These are phyloP conservation scores for Sugiyamaella paludigena DNA, from an alignment of 1,139 yeast genomes.

Conservation along the genomic window DNA sequence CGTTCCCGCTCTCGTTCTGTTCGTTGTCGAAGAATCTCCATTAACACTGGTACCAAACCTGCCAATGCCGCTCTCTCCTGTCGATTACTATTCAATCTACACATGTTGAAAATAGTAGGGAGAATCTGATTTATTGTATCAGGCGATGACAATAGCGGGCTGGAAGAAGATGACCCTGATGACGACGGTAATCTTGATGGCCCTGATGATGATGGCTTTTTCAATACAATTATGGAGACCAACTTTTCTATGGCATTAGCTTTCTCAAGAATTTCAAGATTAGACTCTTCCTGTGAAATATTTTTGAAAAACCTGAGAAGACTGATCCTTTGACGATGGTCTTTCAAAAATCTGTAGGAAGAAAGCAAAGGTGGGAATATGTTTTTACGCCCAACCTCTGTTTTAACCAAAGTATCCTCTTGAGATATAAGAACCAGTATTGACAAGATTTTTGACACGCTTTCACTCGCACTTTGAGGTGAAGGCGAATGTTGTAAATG, in stretches of 20 bases:
- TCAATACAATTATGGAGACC: constrained; percentile 23
- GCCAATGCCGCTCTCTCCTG: constrained; percentile 54
- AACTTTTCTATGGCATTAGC: constrained; percentile 34
- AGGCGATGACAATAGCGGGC: not conserved
- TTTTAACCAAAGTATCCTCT: not conserved
- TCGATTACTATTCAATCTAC: constrained; percentile 53
- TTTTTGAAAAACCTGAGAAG: constrained; percentile 36
- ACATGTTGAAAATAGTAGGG: constrained; percentile 46
- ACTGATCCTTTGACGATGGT: constrained; percentile 22
- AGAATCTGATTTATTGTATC: constrained; percentile 34
- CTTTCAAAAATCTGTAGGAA: not conserved
- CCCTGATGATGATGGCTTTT: constrained; percentile 13
- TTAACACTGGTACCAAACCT: constrained; percentile 55
- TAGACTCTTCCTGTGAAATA: constrained; percentile 24
- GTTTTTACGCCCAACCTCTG: not conserved
- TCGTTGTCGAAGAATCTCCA: constrained; percentile 42
- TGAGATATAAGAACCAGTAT: constrained; percentile 7
- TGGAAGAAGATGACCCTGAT: not conserved
- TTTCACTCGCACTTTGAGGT: not conserved
- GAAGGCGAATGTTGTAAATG: not conserved
- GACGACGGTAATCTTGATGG: constrained; percentile 12
- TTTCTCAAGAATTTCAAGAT: constrained; percentile 14
- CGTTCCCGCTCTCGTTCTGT: constrained; percentile 27
- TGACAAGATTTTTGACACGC: not conserved
- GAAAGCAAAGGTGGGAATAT: not conserved